Conservation (phyloP, 2,329 filamentous ascomycete species). For the Colletotrichum cuscutae region DNA sequence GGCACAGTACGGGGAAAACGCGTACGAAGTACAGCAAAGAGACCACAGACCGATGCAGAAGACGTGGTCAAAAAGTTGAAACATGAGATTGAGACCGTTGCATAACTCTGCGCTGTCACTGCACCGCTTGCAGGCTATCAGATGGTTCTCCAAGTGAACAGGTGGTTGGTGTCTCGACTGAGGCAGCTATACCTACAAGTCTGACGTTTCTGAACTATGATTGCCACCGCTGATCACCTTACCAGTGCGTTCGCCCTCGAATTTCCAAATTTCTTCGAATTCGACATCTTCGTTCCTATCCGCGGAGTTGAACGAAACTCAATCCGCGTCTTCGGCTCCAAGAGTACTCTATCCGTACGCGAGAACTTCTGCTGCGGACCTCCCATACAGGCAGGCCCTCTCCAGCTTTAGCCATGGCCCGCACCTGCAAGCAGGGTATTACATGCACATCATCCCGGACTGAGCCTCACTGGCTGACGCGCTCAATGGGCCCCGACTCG, state of each 20-base stretch:
- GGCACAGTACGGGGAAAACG: background rate
- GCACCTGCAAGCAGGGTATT: conserved; percentile 11
- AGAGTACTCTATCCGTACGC: background rate
- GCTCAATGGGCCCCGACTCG: background rate
- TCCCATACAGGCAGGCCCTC: background rate
- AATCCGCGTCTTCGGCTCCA: background rate
- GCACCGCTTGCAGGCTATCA: background rate
- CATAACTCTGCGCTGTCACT: background rate
- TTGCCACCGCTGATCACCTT: background rate
- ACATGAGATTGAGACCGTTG: background rate
- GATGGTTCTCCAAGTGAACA: background rate
- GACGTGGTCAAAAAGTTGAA: background rate
- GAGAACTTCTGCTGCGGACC: background rate
- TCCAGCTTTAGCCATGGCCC: background rate
- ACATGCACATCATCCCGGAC: conserved; percentile 34
- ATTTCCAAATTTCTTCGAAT: background rate
- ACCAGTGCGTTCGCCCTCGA: background rate
- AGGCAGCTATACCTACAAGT: background rate
- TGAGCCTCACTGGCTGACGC: conserved; percentile 34
- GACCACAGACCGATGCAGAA: background rate
- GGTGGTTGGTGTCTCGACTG: background rate
- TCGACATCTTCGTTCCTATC: background rate
- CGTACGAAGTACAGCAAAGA: background rate
- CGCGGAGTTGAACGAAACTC: background rate
- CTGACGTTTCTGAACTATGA: background rate